Percentiles rank a stretch among this genome's conserved stretches.
These are phyloP conservation scores for Phalaenopsis equestris DNA, from an alignment of 106 monocot genomes.

Conservation along the genomic window DNA sequence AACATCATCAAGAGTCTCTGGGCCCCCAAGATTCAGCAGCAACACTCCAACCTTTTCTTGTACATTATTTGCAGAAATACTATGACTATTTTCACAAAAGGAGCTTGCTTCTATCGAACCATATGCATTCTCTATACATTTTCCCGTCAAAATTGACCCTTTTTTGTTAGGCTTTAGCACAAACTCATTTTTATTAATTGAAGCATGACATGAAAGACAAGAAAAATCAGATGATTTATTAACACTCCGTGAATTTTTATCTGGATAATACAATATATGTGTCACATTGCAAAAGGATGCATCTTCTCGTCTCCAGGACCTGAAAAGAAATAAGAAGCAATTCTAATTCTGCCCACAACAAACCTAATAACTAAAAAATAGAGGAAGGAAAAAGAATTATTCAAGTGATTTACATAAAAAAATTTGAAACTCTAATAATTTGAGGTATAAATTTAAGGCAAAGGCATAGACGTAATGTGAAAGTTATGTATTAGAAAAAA, in stretches of 20 bases:
- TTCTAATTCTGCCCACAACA: not conserved
- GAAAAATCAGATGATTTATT: not conserved
- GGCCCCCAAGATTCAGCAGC: slow-evolving; percentile 92
- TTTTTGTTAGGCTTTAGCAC: not conserved
- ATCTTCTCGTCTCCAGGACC: not conserved
- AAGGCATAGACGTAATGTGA: not conserved
- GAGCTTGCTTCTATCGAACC: slow-evolving; percentile 16
- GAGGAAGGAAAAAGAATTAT: not conserved
- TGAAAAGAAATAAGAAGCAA: slow-evolving; percentile 4
- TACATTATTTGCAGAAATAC: slow-evolving; percentile 11
- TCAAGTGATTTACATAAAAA: not conserved
- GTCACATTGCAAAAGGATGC: slow-evolving; percentile 2
- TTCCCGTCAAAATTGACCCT: not conserved
- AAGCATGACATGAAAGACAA: not conserved
- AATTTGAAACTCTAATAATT: not conserved
- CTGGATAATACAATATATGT: not conserved
- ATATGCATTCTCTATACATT: slow-evolving; percentile 11
- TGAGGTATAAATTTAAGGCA: not conserved
- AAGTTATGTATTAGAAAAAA: not conserved
- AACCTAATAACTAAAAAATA: not conserved
- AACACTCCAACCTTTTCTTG: slow-evolving; percentile 84
- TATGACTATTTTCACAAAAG: slow-evolving; percentile 17
- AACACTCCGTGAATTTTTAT: not conserved
- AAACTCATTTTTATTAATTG: not conserved
- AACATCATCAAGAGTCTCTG: slow-evolving; percentile 95